A percentile compares a stretch with the other conserved stretches of the same genome.
Evolutionary conservation across 2,329 filamentous ascomycete species (phyloP).

Genomic region (Exophiala sp.): DNA sequence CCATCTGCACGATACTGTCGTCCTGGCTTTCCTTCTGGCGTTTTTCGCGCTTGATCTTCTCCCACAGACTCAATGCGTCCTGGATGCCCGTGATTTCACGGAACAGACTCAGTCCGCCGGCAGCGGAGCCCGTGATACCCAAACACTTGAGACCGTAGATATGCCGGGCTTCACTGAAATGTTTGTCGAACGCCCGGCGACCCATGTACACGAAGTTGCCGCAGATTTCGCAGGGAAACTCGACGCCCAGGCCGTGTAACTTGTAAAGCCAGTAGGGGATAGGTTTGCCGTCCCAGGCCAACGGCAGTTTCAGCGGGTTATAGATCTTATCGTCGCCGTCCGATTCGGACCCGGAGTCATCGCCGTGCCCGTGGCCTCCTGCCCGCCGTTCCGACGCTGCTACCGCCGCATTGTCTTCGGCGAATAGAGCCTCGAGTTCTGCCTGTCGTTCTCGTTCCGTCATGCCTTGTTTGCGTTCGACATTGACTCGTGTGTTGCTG

Average conservation of each 20-base stretch:
- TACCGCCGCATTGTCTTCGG: constrained; percentile 47
- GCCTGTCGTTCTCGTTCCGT: constrained; percentile 92
- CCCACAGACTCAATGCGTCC: constrained; percentile 82
- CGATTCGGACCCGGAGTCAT: constrained; percentile 61
- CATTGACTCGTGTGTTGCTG: constrained; percentile 83
- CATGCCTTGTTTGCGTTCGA: constrained; percentile 95
- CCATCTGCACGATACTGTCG: constrained; percentile 78
- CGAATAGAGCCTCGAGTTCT: constrained; percentile 81
- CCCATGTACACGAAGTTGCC: constrained; percentile 99
- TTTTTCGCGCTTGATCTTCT: constrained; percentile 79
- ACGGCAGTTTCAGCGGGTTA: constrained; percentile 89
- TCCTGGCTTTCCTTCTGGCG: constrained; percentile 62
- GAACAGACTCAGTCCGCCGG: constrained; percentile 72
- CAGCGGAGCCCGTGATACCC: constrained; percentile 60
- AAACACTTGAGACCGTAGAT: constrained; percentile 91
- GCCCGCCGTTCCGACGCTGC: constrained; percentile 25
- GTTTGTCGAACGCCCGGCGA: constrained; percentile 90
- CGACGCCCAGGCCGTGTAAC: constrained; percentile 86
- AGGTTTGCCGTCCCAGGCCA: constrained; percentile 97
- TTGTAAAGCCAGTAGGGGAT: constrained; percentile 99
- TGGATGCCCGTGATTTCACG: constrained; percentile 89
- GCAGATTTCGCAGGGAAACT: constrained; percentile 93
- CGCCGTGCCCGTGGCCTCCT: constrained; percentile 36
- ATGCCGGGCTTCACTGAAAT: constrained; percentile 91
- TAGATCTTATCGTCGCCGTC: constrained; percentile 85